These are phyloP conservation scores for Podaxis carcinomalis DNA, from an alignment of 768 basidiomycete species.

Conservation along the genomic window DNA sequence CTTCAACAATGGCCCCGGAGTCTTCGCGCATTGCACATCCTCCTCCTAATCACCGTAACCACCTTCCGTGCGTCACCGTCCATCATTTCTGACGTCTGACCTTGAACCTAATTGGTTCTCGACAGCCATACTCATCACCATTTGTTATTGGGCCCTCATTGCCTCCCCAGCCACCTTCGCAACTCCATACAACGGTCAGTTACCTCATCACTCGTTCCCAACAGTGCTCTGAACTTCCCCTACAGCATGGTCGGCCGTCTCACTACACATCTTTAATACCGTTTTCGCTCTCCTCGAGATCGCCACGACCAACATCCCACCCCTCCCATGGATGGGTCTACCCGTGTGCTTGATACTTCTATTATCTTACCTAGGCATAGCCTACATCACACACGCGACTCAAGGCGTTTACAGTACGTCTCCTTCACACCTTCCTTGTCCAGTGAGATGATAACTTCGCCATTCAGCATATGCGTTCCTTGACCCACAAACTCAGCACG, in stretches of 20 bases:
- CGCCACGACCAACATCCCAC: constrained; percentile 42
- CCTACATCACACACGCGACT: constrained; percentile 56
- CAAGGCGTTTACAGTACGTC: constrained; percentile 60
- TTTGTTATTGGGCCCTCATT: constrained; percentile 60
- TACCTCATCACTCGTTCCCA: neutral
- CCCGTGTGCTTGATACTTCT: constrained; percentile 45
- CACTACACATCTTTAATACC: constrained; percentile 56
- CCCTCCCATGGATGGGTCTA: constrained; percentile 48
- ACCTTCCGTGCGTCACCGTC: constrained; percentile 49
- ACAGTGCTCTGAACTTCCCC: neutral
- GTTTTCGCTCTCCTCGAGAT: constrained; percentile 56
- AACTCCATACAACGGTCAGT: neutral
- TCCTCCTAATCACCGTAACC: constrained; percentile 45
- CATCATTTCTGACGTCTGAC: neutral
- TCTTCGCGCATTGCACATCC: constrained; percentile 51
- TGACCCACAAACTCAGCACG: constrained; percentile 42
- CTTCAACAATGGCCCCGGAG: constrained; percentile 55
- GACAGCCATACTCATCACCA: constrained; percentile 60
- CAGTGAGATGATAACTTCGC: neutral
- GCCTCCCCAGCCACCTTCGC: constrained; percentile 38
- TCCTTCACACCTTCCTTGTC: neutral
- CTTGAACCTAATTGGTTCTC: neutral
- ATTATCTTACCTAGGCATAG: constrained; percentile 54
- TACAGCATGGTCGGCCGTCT: constrained; percentile 55
- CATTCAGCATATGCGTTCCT: constrained; percentile 58